Evolutionary conservation across 805 yeast species (phyloP), one percentile per base, ranked within the genome.

Genomic region (Maudiozyma saulgeensis): DNA sequence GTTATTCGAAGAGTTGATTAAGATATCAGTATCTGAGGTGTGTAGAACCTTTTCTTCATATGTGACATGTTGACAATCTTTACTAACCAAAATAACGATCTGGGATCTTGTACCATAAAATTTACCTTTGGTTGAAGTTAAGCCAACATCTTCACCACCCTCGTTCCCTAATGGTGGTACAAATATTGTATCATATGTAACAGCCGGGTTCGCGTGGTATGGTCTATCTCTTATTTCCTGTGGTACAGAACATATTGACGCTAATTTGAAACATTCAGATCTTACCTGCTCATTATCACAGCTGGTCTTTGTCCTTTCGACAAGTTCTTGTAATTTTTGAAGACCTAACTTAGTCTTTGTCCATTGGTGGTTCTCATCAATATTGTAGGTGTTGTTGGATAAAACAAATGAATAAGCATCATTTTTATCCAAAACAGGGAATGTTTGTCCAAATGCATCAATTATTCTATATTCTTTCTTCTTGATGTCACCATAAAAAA

Each of bases 71-170:
- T 67, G 49, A 57, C 86, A 73, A 39, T 59, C 50, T 38, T 71
- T 74, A 58, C 78, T 79, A 9, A 85, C 72, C 21, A 87, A 56
- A 3, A 88, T 72, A 1, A 88, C 76, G 0, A 95, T 87, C 63
- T 89, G 96, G 0, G 96, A 86, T 48, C 96, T 69, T 0, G 97
- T 89, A 0, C 96, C 96, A 61, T 88, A 90, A 57, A 72, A 80
- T 21, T 70, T 64, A 0, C 88, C 87, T 15, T 72, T 66, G 7
- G 50, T 46, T 18, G 54, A 51, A 4, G 68, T 63, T 18, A 62
- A 56, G 12, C 67, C 67, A 6, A 58, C 43, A 32, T 55, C 58
- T 18, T 68, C 62, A 41, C 64, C 56, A n/a, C 55, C 59, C 9
- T 61, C 53, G 5, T 68, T 62, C 44, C 62, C 62, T 40, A 85